Evolutionary conservation across 164 flowering plant species (phyloP), one percentile per base, ranked within the genome.

Genomic region (Taxillus chinensis): DNA sequence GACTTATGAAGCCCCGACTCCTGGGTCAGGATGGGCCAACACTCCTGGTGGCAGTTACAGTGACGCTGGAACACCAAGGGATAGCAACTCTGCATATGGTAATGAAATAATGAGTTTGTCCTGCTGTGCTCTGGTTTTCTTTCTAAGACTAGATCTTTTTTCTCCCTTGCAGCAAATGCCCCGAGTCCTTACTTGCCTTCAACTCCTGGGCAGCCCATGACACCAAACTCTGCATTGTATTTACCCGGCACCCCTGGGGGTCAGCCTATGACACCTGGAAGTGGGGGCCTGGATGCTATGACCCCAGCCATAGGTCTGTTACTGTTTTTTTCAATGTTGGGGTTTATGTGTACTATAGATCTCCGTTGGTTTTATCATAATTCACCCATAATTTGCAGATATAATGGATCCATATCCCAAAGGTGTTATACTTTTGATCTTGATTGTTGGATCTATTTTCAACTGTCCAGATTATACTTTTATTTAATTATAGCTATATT

Each of bases 191-290:
- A 91, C 69, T 67, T 87, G 85, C 97, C 99, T 45, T 89, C 96
- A 55, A 91, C 99, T 45, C 99, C 99, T 45, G 92, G 90, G 27
- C 99, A 87, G 70, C 93, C 97, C 3, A 86, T 89, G 97, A 95
- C 99, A 57, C 99, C 99, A 57, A 81, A 83, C 68, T 85, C 97
- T 4, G 81, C 85, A 43, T 71, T 89, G 10, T 95, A 87, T 65
- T 76, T 91, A 55, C 99, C 99, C 67, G 96, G 96, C 39, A 95
- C 99, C 46, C 99, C 99, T 71, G 99, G 97, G 17, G 98, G 97
- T 57, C 99, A 95, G 73, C 99, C 97, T 41, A 95, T 95, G 99
- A 95, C 99, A 13, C 99, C 99, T 60, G 99, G 97, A 60, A 79
- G 86, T 62, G 93, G 87, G 72, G 99, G 95, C 59, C 77, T 89